Evolutionary conservation across 169 alveolate genomes (phyloP), one percentile per base, ranked within the genome.

Genomic region (Eimeria praecox): DNA sequence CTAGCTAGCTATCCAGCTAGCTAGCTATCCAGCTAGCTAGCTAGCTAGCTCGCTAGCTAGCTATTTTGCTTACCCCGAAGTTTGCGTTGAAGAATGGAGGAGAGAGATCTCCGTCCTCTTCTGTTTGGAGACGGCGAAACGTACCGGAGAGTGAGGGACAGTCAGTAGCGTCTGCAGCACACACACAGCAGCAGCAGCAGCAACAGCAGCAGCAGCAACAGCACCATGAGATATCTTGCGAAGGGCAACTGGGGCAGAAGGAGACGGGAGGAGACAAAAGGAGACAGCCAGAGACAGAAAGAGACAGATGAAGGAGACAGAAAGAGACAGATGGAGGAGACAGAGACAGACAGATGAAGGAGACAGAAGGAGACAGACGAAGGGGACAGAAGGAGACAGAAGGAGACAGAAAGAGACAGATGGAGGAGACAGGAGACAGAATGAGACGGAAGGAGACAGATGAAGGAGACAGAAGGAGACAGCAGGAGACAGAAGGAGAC

Each of bases 151-250:
- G 90, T 8, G 73, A 46, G 8, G 90, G 52, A 8, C 46, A 44
- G 46, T n/a, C 56, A n/a, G 66, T 49, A 30, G 10, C 44, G 27
- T 46, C 90, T 82, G 90, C 66, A 56, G 66, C 66, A 56, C 66
- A 56, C n/a, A n/a, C n/a, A 27, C 66, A 56, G 66, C 66, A 56
- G 27, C 66, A 56, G 66, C 90, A 82, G 71, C 33, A 78, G 35
- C 42, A 78, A 24, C 88, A 78, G 46, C 42, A 35, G 66, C 66
- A 56, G 66, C 66, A 56, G 66, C 66, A 56, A 27, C 27, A 56
- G 14, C 59, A 52, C 20, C 59, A 52, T 6, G 20, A 52, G 59
- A 14, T 52, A 52, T 52, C 14, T 52, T 6, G 59, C 59, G 4
- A 16, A 56, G 66, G 66, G 10, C 66, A 9, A 20, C 66, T 14